These are phyloP conservation scores for Gleditsia sinensis DNA, from an alignment of 306 rosid genomes.

Conservation along the genomic window DNA sequence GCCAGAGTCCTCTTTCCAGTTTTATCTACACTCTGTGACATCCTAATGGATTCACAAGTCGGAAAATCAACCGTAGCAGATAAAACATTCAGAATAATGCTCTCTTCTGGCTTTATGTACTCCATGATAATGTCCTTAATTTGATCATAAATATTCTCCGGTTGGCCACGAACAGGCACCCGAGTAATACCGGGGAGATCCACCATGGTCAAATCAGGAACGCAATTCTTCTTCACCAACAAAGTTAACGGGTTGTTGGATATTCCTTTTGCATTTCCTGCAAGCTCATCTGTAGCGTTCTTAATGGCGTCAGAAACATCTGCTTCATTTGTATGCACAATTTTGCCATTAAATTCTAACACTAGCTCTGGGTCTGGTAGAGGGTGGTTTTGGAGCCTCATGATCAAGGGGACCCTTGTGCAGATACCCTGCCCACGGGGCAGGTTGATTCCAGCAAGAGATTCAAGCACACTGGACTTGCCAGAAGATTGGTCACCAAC, in stretches of 20 bases:
- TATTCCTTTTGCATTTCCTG: conserved; percentile 35
- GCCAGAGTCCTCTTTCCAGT: conserved; percentile 48
- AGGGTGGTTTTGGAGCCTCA: conserved; percentile 36
- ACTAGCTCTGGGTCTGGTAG: conserved; percentile 24
- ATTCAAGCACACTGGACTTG: conserved; percentile 50
- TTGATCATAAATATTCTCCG: conserved; percentile 46
- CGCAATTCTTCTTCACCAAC: conserved; percentile 38
- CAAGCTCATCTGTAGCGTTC: conserved; percentile 40
- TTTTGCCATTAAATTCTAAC: conserved; percentile 14
- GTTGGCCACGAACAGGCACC: conserved; percentile 47
- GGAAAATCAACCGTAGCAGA: conserved; percentile 49
- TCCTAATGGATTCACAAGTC: conserved; percentile 48
- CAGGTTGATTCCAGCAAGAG: conserved; percentile 43
- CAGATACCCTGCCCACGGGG: conserved; percentile 54
- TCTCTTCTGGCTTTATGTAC: conserved; percentile 43
- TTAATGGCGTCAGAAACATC: conserved; percentile 28
- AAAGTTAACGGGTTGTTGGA: conserved; percentile 35
- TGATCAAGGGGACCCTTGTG: conserved; percentile 42
- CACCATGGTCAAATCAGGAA: conserved; percentile 44
- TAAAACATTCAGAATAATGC: conserved; percentile 46
- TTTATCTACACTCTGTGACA: conserved; percentile 50
- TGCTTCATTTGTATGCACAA: conserved; percentile 12
- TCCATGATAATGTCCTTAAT: conserved; percentile 41
- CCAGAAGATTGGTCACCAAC: conserved; percentile 52
- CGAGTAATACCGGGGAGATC: conserved; percentile 49